These are phyloP conservation scores for Rhododendron ovatum DNA, from an alignment of 148 eudicot species.

Conservation along the genomic window DNA sequence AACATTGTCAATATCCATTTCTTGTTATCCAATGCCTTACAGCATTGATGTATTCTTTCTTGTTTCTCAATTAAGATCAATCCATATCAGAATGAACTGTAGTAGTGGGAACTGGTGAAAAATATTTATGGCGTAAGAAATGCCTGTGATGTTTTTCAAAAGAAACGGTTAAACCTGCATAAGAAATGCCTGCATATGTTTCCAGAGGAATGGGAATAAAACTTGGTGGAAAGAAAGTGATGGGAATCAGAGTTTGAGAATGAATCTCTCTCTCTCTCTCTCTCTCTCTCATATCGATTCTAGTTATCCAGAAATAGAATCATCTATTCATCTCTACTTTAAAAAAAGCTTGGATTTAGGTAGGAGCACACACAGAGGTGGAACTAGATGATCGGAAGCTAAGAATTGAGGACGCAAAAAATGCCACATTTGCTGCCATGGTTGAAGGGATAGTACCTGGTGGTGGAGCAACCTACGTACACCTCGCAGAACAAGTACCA, in stretches of 20 bases:
- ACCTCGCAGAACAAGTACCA: constrained; percentile 74
- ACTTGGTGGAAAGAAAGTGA: not conserved
- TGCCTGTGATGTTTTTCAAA: not conserved
- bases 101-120: not conserved
- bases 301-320: not conserved
- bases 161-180: not conserved
- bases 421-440: constrained; percentile 89
- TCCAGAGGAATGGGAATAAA: not conserved
- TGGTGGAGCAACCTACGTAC: constrained; percentile 85
- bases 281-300: not conserved
- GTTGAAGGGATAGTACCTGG: constrained; percentile 95
- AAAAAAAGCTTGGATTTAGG: constrained; percentile 35
- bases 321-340: not conserved
- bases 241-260: not conserved
- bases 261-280: not conserved
- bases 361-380: constrained; percentile 87
- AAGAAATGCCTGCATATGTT: not conserved
- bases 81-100: not conserved
- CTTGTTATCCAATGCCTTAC: not conserved
- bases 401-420: constrained; percentile 90
- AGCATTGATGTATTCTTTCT: not conserved
- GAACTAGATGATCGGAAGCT: constrained; percentile 94
- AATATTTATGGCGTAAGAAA: not conserved
- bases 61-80: not conserved
- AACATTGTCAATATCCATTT: too few relatives aligned